Percentiles rank a stretch among this genome's conserved stretches.
Evolutionary conservation across 768 basidiomycete genomes (phyloP).

Genomic region (Trametes cubensis): DNA sequence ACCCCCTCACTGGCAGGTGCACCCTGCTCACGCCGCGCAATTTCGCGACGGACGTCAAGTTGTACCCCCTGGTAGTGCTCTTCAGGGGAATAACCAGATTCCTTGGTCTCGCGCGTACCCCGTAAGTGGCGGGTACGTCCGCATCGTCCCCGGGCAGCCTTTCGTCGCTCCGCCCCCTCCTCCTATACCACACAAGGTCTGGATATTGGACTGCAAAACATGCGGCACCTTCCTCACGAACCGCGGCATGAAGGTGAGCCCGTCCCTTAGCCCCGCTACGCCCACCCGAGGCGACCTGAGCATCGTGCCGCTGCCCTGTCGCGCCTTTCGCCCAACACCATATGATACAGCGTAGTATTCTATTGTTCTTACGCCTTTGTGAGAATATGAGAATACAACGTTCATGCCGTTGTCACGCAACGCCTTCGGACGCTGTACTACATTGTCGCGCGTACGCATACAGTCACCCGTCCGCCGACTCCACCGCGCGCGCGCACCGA

Average conservation of each 20-base stretch:
- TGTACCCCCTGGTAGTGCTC: not conserved
- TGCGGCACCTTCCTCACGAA: constrained; percentile 80
- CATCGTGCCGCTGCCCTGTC: not conserved
- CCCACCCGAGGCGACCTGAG: not conserved
- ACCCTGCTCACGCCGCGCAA: constrained; percentile 11
- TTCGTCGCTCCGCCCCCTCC: constrained; percentile 24
- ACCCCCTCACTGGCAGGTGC: constrained; percentile 26
- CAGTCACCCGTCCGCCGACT: not conserved
- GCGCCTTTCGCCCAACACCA: not conserved
- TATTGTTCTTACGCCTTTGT: not conserved
- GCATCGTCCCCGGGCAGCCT: constrained; percentile 12
- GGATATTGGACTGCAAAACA: constrained; percentile 76
- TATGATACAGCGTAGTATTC: not conserved
- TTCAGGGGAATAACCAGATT: not conserved
- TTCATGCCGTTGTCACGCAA: not conserved
- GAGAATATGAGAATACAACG: not conserved
- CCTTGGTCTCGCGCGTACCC: constrained; percentile 8
- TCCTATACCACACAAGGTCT: constrained; percentile 66
- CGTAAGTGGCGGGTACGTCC: constrained; percentile 11
- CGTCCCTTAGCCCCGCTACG: not conserved
- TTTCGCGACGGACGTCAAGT: constrained; percentile 8
- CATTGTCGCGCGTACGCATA: not conserved
- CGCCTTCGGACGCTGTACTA: not conserved
- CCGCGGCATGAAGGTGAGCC: constrained; percentile 78
- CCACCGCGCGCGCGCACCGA: not conserved